Conservation (phyloP, 306 rosid genomes). For the Malus sylvestris region DNA sequence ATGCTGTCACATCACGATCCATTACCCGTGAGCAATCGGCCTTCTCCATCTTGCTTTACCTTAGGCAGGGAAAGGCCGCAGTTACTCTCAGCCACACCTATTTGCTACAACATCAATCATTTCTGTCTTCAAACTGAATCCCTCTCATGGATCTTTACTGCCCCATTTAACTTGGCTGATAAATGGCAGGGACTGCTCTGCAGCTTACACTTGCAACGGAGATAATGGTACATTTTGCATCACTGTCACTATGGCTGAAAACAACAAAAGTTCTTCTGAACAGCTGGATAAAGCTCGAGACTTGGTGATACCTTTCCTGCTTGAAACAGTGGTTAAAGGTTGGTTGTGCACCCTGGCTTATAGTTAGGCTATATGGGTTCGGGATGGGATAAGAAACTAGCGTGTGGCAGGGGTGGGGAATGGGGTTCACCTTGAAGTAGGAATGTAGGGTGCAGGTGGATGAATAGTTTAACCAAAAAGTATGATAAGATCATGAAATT, state of each 20-base stretch:
- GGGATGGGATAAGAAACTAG: not conserved
- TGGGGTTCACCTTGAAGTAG: not conserved
- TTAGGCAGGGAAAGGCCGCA: not conserved
- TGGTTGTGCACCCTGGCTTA: slow-evolving; percentile 13
- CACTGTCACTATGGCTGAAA: slow-evolving; percentile 42
- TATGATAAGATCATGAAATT: not conserved
- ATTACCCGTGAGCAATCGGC: not conserved
- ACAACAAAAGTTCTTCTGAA: slow-evolving; percentile 26
- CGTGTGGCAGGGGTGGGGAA: not conserved
- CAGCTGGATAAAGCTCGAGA: slow-evolving; percentile 50
- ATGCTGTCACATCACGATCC: not conserved
- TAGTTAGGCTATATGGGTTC: not conserved
- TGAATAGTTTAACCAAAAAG: not conserved
- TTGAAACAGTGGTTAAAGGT: slow-evolving; percentile 70
- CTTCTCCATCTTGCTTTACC: not conserved
- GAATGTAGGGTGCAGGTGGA: not conserved
- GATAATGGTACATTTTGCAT: slow-evolving; percentile 47
- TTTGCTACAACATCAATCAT: not conserved
- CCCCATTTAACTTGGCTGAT: slow-evolving; percentile 30
- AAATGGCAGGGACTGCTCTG: slow-evolving; percentile 55
- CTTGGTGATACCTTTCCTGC: slow-evolving; percentile 60
- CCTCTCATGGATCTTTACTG: slow-evolving; percentile 19
- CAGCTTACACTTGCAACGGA: slow-evolving; percentile 15
- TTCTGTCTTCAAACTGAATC: not conserved
- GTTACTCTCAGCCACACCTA: not conserved